These are phyloP conservation scores for Candida fluviatilis DNA, from an alignment of 805 yeast species.

Conservation along the genomic window DNA sequence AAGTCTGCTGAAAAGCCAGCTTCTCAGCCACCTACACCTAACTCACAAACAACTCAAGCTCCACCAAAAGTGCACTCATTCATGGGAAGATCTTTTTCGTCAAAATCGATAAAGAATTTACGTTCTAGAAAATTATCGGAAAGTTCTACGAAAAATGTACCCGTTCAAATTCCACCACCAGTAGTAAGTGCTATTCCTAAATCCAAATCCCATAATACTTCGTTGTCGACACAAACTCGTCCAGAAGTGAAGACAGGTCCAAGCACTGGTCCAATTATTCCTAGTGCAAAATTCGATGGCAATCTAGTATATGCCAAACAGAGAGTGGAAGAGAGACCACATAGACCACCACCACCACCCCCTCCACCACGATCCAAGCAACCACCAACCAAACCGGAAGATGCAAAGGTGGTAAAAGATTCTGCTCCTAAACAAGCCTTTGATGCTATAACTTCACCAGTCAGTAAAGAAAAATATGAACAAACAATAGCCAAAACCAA, in stretches of 20 bases:
- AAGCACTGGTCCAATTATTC: constrained; percentile 36
- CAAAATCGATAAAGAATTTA: constrained; percentile 33
- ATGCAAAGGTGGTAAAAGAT: constrained; percentile 27
- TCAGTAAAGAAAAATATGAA: constrained; percentile 5
- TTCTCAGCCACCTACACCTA: constrained; percentile 1
- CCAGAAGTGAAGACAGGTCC: constrained; percentile 16
- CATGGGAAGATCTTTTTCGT: constrained; percentile 33
- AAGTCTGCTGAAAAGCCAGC: constrained; percentile 7
- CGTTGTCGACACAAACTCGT: constrained; percentile 27
- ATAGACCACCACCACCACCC: constrained; percentile 43
- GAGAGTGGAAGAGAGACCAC: constrained; percentile 24
- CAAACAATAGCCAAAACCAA: constrained; percentile 7
- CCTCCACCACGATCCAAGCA: constrained; percentile 13
- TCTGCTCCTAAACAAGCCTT: constrained; percentile 15
- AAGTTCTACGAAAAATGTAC: constrained; percentile 17
- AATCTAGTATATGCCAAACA: constrained; percentile 14
- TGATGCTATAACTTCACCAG: constrained; percentile 11
- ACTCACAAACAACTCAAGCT: not conserved
- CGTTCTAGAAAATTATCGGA: constrained; percentile 22
- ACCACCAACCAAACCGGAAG: constrained; percentile 2
- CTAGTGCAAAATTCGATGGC: constrained; percentile 24
- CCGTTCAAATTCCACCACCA: constrained; percentile 10
- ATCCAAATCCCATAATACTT: constrained; percentile 37
- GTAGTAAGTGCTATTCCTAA: constrained; percentile 26
- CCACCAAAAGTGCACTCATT: constrained; percentile 10